A percentile compares a stretch with the other conserved stretches of the same genome.
phyloP scores from a whole-genome alignment of 441 rosid species.

The Croton setiger region DNA sequence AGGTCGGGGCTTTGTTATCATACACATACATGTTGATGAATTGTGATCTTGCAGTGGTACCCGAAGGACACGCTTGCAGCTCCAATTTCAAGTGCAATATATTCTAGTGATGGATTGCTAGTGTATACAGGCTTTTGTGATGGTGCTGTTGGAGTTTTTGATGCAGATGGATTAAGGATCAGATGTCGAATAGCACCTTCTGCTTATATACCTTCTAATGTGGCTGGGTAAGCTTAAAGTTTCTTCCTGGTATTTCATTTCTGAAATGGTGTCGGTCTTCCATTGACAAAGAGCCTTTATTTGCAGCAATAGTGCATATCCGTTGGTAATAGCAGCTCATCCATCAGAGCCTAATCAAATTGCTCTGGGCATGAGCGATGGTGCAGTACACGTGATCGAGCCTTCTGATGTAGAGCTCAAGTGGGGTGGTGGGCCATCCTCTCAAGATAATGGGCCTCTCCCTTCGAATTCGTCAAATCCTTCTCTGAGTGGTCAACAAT shows the following conservation, averaged over 20 bases:
- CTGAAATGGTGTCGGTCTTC: neutral
- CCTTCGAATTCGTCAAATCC: conserved; percentile 53
- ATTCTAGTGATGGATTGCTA: conserved; percentile 48
- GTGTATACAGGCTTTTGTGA: conserved; percentile 53
- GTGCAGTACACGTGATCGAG: conserved; percentile 47
- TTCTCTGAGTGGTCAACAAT: conserved; percentile 40
- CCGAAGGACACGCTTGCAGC: conserved; percentile 48
- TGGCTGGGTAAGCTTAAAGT: conserved; percentile 30
- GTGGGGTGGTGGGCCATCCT: conserved; percentile 43
- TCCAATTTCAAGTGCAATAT: conserved; percentile 52
- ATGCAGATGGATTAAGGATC: conserved; percentile 44
- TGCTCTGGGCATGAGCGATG: conserved; percentile 55
- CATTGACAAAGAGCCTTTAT: neutral
- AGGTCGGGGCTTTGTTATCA: neutral
- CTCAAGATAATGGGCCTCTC: conserved; percentile 43
- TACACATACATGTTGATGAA: neutral
- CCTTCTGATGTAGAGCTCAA: conserved; percentile 41
- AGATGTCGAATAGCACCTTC: conserved; percentile 56
- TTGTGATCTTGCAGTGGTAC: conserved; percentile 43
- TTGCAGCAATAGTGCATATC: conserved; percentile 28
- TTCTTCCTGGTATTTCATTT: neutral
- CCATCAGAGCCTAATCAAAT: conserved; percentile 56
- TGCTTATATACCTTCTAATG: conserved; percentile 40
- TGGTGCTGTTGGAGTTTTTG: conserved; percentile 59
- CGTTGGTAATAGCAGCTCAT: conserved; percentile 50